Percentiles rank a stretch among this genome's conserved stretches.
Evolutionary conservation across 495 filamentous ascomycete species (phyloP).

Genomic region (Penicillium parvum): DNA sequence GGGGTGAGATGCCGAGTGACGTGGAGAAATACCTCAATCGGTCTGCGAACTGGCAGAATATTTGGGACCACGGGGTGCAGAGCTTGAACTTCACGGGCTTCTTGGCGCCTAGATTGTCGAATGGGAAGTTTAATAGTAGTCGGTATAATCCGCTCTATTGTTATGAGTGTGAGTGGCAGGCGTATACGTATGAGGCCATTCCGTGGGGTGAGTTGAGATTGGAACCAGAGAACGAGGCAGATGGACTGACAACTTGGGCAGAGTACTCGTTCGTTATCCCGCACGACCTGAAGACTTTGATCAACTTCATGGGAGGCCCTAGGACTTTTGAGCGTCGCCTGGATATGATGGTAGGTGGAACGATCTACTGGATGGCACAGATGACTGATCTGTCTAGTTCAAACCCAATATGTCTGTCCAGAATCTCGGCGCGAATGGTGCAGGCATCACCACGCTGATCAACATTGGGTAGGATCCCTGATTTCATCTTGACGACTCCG

Average conservation of each 20-base stretch:
- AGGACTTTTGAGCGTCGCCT: conserved; percentile 54
- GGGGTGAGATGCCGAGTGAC: conserved; percentile 52
- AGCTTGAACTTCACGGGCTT: conserved; percentile 57
- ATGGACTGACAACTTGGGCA: conserved; percentile 10
- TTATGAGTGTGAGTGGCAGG: conserved; percentile 59
- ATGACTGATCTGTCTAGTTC: conserved; percentile 18
- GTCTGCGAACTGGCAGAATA: conserved; percentile 60
- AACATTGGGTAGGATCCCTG: conserved; percentile 44
- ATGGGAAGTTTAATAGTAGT: conserved; percentile 48
- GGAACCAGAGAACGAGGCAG: background rate
- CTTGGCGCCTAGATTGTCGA: conserved; percentile 51
- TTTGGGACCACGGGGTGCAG: conserved; percentile 53
- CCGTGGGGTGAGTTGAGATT: conserved; percentile 31
- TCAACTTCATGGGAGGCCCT: conserved; percentile 54
- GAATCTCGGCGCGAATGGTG: conserved; percentile 31
- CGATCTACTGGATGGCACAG: background rate
- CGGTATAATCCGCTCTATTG: conserved; percentile 59
- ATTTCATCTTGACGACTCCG: background rate
- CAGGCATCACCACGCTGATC: conserved; percentile 36
- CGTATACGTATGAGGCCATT: conserved; percentile 34
- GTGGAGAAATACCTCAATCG: conserved; percentile 53
- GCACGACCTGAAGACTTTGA: conserved; percentile 58
- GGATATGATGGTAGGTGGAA: conserved; percentile 33
- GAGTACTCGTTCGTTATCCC: conserved; percentile 63
- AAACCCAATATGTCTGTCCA: conserved; percentile 32